Base-by-base conservation (phyloP, 192 early-diverging fungal species). In the Geranomyces michiganensis region DNA sequence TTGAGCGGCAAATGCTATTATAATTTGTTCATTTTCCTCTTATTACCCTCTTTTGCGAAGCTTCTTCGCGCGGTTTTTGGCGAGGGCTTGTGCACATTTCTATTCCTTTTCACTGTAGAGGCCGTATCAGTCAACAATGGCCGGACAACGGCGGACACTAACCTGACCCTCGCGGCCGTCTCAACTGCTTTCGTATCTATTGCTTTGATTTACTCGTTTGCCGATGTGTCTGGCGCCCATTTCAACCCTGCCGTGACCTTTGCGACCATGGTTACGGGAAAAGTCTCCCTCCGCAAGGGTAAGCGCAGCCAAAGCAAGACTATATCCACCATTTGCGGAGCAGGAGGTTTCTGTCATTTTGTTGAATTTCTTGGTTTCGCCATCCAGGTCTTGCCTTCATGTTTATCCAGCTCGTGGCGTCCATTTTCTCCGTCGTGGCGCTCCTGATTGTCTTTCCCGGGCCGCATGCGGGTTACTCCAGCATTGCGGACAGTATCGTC, bases 181-280 rank as follows among this genome's bases (percentile, higher is more conserved):
- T 80, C 80, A 2, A 85, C 83, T 15, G 87, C 82, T 6, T 83
- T 88, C 26, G 62, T 47, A 19, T 41, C 67, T 13, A 81, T 88
- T 49, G 87, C 87, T 0, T 62, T 86, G 14, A 87, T 88, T 53
- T 88, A 88, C 72, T 85, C 84, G 9, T 88, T 88, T 81, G 87
- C 87, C 24, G 87, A 88, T 75, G 87, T 88, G 14, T 85, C 83
- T 24, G 87, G 87, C 62, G 87, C 87, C 9, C 87, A 88, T 62
- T 88, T 88, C 72, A 88, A 88, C 76, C 87, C 87, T 27, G 87
- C 86, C 19, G 87, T 88, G 9, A 88, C 87, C 22, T 86, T 86
- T 71, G 87, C 80, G 14, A 81, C 79, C 0, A 82, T 86, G 43
- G 78, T 88, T 5, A 84, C 85, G 0, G 87, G 87, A 31, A 88